phyloP scores from a whole-genome alignment of 2,329 filamentous ascomycete species.

The Stachybotrys echinatus region DNA sequence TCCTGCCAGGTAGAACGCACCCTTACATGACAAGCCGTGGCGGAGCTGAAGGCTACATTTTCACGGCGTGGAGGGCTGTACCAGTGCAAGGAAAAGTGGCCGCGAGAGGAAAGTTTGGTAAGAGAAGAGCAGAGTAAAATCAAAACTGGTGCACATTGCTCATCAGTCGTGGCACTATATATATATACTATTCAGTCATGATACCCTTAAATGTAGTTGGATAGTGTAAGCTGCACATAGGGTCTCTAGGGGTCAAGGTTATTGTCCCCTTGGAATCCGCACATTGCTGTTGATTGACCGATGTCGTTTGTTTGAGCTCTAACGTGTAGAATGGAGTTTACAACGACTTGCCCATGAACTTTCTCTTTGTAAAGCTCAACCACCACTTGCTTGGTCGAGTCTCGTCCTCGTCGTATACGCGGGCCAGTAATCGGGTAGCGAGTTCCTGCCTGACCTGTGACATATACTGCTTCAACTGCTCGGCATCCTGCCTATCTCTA shows the following conservation, averaged over 20 bases:
- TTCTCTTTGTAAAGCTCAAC: slow-evolving; percentile 97
- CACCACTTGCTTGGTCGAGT: slow-evolving; percentile 81
- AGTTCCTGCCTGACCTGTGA: slow-evolving; percentile 91
- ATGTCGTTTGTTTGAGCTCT: not conserved
- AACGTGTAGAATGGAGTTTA: slow-evolving; percentile 28
- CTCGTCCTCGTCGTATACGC: slow-evolving; percentile 79
- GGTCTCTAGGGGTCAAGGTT: not conserved
- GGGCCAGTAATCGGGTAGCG: slow-evolving; percentile 72
- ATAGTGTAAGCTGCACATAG: not conserved
- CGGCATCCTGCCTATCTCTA: slow-evolving; percentile 79
- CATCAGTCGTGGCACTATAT: not conserved
- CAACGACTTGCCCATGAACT: slow-evolving; percentile 97
- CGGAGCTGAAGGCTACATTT: slow-evolving; percentile 84
- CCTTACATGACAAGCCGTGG: slow-evolving; percentile 87
- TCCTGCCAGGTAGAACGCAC: slow-evolving; percentile 85
- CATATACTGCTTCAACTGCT: slow-evolving; percentile 83
- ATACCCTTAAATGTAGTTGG: not conserved
- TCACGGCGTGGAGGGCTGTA: slow-evolving; percentile 75
- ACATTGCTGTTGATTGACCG: not conserved
- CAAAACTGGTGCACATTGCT: slow-evolving; percentile 3
- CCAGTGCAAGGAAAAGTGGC: slow-evolving; percentile 76
- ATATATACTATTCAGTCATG: not conserved
- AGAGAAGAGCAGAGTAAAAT: slow-evolving; percentile 32
- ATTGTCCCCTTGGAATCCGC: not conserved
- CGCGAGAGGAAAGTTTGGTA: slow-evolving; percentile 74